Base-by-base conservation (phyloP, 306 rosid genomes). In the Adenanthera pavonina region DNA sequence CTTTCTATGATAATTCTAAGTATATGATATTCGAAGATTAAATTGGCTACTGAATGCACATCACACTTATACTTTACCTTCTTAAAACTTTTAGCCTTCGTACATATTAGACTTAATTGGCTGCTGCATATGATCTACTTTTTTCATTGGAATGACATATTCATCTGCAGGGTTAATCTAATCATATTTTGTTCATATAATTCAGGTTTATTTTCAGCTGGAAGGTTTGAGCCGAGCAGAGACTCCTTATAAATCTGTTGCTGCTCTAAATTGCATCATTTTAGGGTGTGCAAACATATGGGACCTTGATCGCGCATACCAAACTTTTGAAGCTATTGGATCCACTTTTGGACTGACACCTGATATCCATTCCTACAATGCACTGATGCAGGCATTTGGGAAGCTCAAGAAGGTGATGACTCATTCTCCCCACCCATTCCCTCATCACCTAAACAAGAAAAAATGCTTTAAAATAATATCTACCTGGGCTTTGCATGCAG, bases 271-370 rank as follows among this genome's bases (percentile, higher is more conserved):
- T 84, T 93, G 99, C 70, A 33, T 96, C 80, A 81, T 96, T 74
- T 72, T 93, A 84, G 98, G 99, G 17, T 96, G 98, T 83, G 98
- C 97, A 69, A 96, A 96, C 87, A 90, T 89, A 83, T 93, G 97
- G 93, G 97, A 96, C 87, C 92, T 96, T 75, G 97, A 96, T 76
- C 98, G 99, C 14, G 98, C 98, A 35, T 96, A 96, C 89, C 98
- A 96, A 84, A 96, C 98, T 46, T 96, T 93, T 81, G 99, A 96
- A 79, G 96, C 98, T 35, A 92, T 96, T 77, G 84, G 88, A 80
- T 90, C 98, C 48, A 10, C 84, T 86, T 96, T 93, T 86, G 97
- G 89, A 81, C 83, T 92, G 88, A 88, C 89, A 72, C 97, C 98
- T 68, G 78, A 93, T 88, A 92, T 93, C 86, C 97, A 96, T 88